phyloP scores from a whole-genome alignment of 192 early-diverging fungal species.

The Umbelopsis sp. region DNA sequence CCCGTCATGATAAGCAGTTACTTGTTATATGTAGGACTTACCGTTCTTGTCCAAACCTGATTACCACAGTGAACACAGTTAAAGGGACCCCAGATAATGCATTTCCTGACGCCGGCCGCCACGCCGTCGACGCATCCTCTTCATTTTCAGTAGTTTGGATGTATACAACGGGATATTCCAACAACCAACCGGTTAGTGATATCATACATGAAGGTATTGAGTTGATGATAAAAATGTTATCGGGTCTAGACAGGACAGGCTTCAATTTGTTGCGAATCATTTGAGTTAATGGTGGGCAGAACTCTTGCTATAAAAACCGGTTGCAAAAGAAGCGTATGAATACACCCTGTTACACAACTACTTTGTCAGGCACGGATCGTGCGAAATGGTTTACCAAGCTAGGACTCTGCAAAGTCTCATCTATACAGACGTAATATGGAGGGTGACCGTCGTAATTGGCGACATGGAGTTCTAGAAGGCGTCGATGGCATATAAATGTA shows the following conservation, averaged over 20 bases:
- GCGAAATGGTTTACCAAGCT: background rate
- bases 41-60: constrained; percentile 5
- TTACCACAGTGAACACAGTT: background rate
- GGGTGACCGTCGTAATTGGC: background rate
- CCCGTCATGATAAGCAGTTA: background rate
- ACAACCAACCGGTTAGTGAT: constrained; percentile 33
- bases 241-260: constrained; percentile 1
- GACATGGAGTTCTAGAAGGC: background rate
- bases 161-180: constrained; percentile 39
- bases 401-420: background rate
- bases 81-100: constrained; percentile 31
- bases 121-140: constrained; percentile 28
- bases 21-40: background rate
- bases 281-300: background rate
- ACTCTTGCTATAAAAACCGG: too few relatives aligned
- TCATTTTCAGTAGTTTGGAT: constrained; percentile 1
- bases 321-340: background rate
- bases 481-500: constrained; percentile 17
- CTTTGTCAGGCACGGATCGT: background rate
- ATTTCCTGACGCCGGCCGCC: constrained; percentile 18
- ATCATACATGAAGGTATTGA: constrained; percentile 32
- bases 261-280: constrained; percentile 12
- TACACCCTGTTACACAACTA: background rate
- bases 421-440: background rate
- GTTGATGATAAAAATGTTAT: background rate